Percentiles rank a stretch among this genome's conserved stretches.
Conservation (phyloP, 2,329 filamentous ascomycete species). For the Aciculosporium take region DNA sequence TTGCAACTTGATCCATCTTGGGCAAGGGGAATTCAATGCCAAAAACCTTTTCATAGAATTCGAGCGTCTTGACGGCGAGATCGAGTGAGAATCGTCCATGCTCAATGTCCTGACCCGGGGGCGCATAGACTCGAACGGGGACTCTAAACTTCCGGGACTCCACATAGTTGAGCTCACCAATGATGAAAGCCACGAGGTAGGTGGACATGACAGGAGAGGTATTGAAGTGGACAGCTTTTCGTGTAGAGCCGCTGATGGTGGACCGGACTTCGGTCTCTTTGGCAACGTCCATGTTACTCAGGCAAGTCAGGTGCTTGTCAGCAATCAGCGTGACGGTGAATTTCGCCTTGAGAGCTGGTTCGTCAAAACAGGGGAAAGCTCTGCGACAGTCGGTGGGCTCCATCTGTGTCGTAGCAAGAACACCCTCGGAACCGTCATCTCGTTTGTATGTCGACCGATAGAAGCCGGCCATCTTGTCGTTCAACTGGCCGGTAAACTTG, state of each 20-base stretch:
- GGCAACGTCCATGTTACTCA: conserved; percentile 94
- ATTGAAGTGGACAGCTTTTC: conserved; percentile 77
- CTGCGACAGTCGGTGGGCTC: conserved; percentile 87
- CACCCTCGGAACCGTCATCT: conserved; percentile 60
- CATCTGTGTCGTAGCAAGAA: conserved; percentile 88
- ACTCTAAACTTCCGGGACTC: conserved; percentile 86
- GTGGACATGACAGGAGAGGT: conserved; percentile 90
- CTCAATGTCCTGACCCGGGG: conserved; percentile 77
- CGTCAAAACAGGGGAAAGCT: conserved; percentile 93
- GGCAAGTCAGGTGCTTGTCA: conserved; percentile 76
- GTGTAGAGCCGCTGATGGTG: conserved; percentile 30
- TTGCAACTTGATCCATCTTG: conserved; percentile 57
- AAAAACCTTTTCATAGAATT: conserved; percentile 75
- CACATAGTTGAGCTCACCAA: conserved; percentile 86
- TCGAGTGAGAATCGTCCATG: conserved; percentile 84
- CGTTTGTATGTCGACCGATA: conserved; percentile 91
- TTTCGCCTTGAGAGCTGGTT: conserved; percentile 82
- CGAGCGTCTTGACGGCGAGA: conserved; percentile 75
- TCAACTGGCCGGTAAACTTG: conserved; percentile 61
- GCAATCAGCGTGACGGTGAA: conserved; percentile 87
- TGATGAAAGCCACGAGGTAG: conserved; percentile 85
- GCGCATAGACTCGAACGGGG: conserved; percentile 86
- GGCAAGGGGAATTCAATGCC: conserved; percentile 51
- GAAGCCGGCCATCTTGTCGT: conserved; percentile 95
- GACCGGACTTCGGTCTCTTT: conserved; percentile 53